Evolutionary conservation across 2,329 filamentous ascomycete genomes (phyloP).

Genomic region (Ophiostoma quercus): DNA sequence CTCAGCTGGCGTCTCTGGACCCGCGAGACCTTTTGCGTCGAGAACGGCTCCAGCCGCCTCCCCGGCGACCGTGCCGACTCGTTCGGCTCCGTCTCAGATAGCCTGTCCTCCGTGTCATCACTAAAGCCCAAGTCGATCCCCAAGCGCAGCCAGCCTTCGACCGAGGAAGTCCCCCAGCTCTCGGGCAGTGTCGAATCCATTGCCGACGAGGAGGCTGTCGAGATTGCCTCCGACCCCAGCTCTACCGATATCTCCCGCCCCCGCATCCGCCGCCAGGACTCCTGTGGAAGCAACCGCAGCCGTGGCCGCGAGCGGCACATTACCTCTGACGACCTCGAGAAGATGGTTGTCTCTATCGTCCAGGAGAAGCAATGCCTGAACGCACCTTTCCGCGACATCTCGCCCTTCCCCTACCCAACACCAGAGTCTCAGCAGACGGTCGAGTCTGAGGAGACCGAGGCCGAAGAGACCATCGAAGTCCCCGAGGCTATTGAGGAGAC

Average conservation of each 20-base stretch:
- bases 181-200: slow-evolving; percentile 74
- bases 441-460: slow-evolving; percentile 18
- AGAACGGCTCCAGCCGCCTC: slow-evolving; percentile 33
- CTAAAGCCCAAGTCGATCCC: slow-evolving; percentile 48
- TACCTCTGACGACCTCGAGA: slow-evolving; percentile 85
- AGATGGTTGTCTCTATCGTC: slow-evolving; percentile 90
- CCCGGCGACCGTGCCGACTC: slow-evolving; percentile 12
- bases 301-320: slow-evolving; percentile 79
- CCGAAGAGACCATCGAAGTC: slow-evolving; percentile 25
- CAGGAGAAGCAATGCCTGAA: slow-evolving; percentile 70
- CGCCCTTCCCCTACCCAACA: neutral
- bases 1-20: slow-evolving; percentile 95
- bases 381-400: slow-evolving; percentile 45
- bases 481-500: slow-evolving; percentile 29
- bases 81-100: slow-evolving; percentile 33
- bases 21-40: slow-evolving; percentile 84
- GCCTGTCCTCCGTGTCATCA: slow-evolving; percentile 41
- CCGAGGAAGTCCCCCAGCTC: slow-evolving; percentile 63
- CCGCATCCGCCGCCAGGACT: slow-evolving; percentile 65
- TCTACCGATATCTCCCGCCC: slow-evolving; percentile 59
- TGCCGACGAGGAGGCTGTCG: slow-evolving; percentile 61
- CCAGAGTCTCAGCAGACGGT: neutral
- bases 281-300: slow-evolving; percentile 62
- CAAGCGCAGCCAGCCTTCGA: slow-evolving; percentile 27
- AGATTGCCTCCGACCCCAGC: slow-evolving; percentile 50